These are phyloP conservation scores for Talinum fruticosum DNA, from an alignment of 148 eudicot genomes.

Conservation along the genomic window DNA sequence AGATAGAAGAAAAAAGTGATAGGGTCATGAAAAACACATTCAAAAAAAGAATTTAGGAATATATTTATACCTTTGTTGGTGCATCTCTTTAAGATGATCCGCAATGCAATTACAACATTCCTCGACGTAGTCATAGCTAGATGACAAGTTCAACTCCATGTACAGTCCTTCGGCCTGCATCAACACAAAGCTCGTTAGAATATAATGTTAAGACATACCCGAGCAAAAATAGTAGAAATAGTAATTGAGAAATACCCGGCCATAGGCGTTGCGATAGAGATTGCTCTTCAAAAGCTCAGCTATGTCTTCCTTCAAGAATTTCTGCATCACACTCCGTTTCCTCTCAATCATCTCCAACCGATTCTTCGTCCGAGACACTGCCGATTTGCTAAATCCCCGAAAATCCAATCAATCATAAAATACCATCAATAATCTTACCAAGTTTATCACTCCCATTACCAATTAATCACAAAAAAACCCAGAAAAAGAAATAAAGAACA, in stretches of 20 bases:
- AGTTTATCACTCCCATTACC: too few relatives aligned
- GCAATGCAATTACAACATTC: slow-evolving; percentile 44
- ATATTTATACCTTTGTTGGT: slow-evolving; percentile 51
- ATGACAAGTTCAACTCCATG: slow-evolving; percentile 50
- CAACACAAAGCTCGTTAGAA: background rate
- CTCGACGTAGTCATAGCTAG: slow-evolving; percentile 62
- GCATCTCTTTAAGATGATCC: slow-evolving; percentile 49
- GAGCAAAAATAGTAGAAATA: background rate
- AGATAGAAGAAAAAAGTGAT: too few relatives aligned
- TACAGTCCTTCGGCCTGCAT: slow-evolving; percentile 66
- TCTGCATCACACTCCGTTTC: slow-evolving; percentile 76
- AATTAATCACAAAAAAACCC: background rate
- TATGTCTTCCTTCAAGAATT: slow-evolving; percentile 68
- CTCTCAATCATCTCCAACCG: slow-evolving; percentile 60
- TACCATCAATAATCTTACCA: too few relatives aligned
- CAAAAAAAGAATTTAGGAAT: too few relatives aligned
- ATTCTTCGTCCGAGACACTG: slow-evolving; percentile 41
- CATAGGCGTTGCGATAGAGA: slow-evolving; percentile 65
- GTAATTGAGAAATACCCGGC: slow-evolving; percentile 61
- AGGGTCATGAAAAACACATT: too few relatives aligned
- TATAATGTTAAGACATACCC: background rate
- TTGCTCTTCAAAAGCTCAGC: slow-evolving; percentile 61
- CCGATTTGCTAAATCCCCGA: slow-evolving; percentile 65
- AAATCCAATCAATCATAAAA: background rate
- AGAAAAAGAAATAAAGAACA: background rate